Percentiles rank a stretch among this genome's conserved stretches.
phyloP scores from a whole-genome alignment of 2,329 filamentous ascomycete genomes.

The Cytospora schulzeri region DNA sequence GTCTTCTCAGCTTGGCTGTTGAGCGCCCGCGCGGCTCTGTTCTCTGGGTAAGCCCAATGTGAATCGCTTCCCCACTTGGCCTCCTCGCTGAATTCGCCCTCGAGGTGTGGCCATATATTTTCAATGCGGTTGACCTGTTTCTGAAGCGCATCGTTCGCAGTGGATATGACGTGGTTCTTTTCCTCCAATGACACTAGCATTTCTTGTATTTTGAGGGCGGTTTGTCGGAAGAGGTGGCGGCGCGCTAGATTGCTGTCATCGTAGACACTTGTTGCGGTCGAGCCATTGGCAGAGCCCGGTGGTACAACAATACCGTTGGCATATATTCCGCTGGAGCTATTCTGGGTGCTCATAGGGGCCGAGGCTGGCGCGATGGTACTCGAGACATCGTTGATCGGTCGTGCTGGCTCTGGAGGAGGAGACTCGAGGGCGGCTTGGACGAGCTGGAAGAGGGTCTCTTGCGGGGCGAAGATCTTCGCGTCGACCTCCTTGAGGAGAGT shows the following conservation, averaged over 20 bases:
- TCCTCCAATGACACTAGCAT: constrained; percentile 92
- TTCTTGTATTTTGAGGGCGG: constrained; percentile 76
- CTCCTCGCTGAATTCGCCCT: constrained; percentile 89
- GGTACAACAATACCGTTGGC: constrained; percentile 41
- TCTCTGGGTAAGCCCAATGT: constrained; percentile 95
- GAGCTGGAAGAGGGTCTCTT: constrained; percentile 77
- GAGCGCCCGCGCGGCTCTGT: constrained; percentile 65
- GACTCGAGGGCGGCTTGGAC: constrained; percentile 65
- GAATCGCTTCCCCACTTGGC: constrained; percentile 87
- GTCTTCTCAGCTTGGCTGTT: constrained; percentile 70
- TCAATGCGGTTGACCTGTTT: constrained; percentile 84
- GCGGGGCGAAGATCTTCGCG: constrained; percentile 89
- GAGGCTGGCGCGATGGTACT: constrained; percentile 46
- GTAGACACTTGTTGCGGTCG: constrained; percentile 49
- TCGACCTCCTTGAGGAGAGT: constrained; percentile 97
- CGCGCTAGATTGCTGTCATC: constrained; percentile 63
- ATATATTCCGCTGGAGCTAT: constrained; percentile 47
- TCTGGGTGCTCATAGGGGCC: constrained; percentile 53
- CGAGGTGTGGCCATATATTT: constrained; percentile 82
- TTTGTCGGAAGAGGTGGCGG: constrained; percentile 75
- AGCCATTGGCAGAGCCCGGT: constrained; percentile 46
- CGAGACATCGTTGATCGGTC: constrained; percentile 47
- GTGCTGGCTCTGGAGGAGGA: constrained; percentile 48
- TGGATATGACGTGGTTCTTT: constrained; percentile 95
- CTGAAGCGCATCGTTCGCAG: constrained; percentile 85